Evolutionary conservation across 371 early-diverging fungal species (phyloP).

Genomic region (Apophysomyces variabilis): DNA sequence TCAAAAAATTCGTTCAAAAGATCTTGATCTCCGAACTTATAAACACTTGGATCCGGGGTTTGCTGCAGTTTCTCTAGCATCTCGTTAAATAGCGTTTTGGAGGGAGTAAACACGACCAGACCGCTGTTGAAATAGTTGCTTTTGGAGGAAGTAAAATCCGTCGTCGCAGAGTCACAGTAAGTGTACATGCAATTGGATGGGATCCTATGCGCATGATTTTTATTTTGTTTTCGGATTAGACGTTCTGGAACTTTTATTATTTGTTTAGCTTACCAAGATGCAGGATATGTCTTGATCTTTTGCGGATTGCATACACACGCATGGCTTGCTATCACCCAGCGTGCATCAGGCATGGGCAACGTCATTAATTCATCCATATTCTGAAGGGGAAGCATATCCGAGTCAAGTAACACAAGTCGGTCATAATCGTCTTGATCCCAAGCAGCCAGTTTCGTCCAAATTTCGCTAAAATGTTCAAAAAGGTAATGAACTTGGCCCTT

Average conservation of each 20-base stretch:
- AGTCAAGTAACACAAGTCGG: conserved; percentile 80
- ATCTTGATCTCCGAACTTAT: conserved; percentile 58
- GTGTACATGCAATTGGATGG: conserved; percentile 53
- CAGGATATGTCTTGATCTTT: conserved; percentile 38
- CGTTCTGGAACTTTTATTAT: no score
- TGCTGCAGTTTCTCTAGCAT: conserved; percentile 30
- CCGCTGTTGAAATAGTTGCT: conserved; percentile 57
- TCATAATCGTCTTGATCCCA: conserved; percentile 71
- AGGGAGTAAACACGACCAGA: conserved; percentile 47
- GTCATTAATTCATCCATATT: conserved; percentile 77
- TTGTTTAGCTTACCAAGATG: conserved; percentile 35
- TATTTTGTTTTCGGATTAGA: no score
- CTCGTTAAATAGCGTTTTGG: conserved; percentile 25
- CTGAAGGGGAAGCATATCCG: conserved; percentile 79
- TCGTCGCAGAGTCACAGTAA: neutral
- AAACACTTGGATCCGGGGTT: conserved; percentile 25
- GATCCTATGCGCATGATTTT: conserved; percentile 31
- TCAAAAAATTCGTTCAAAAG: conserved; percentile 49
- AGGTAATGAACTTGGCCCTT: conserved; percentile 66
- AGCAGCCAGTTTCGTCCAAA: conserved; percentile 86
- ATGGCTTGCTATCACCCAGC: conserved; percentile 42
- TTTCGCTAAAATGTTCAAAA: conserved; percentile 46
- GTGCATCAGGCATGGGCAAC: conserved; percentile 18
- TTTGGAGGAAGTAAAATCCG: neutral
- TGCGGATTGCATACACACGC: conserved; percentile 56